Base-by-base conservation (phyloP, 2,329 filamentous ascomycete genomes). In the Coleophoma cylindrospora region DNA sequence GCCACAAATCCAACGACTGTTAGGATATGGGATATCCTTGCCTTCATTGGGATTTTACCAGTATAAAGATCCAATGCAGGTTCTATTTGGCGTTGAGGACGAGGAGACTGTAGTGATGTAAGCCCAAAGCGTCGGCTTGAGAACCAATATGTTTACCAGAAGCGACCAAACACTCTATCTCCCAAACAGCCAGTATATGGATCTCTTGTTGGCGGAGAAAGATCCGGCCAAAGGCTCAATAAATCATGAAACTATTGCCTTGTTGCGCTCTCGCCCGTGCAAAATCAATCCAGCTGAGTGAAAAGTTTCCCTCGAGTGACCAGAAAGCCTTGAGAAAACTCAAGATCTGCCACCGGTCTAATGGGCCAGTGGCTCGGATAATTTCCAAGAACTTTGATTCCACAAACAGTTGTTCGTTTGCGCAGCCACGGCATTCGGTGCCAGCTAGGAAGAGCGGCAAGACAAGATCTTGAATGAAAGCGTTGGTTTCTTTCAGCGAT, bases 1-100 rank as follows among this genome's bases (percentile, higher is more conserved):
- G 5, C 36, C 48, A 3, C 50, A 49, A 33, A 51, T 40, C 12
- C 36, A 52, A 45, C 40, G 54, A 15, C 37, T 54, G 40, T 34
- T 56, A 12, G 54, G 54, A 34, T 54, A 56, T 41, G 54, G 54
- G 3, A 53, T 56, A 27, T 36, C 43, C 10, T 40, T 21, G 10
- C 54, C 54, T 9, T 32, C 32, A 15, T 11, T 52, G 14, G 54
- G 52, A 1, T 56, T 56, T 22, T 46, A 47, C 12, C 21, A 54
- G 40, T 56, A 56, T 34, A 50, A 56, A 34, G 52, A 56, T 40
- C 54, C 54, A 1, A 56, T 56, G 52, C 17, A 49, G 15, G 47
- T 54, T 2, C 40, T 56, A 3, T 56, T 47, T 43, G 54, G 54
- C 15, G 52, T 56, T 14, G 54, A 54, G 22, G 54, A 56, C 33